Conservation (phyloP, 2,329 filamentous ascomycete genomes). For the Cercospora citrullina region DNA sequence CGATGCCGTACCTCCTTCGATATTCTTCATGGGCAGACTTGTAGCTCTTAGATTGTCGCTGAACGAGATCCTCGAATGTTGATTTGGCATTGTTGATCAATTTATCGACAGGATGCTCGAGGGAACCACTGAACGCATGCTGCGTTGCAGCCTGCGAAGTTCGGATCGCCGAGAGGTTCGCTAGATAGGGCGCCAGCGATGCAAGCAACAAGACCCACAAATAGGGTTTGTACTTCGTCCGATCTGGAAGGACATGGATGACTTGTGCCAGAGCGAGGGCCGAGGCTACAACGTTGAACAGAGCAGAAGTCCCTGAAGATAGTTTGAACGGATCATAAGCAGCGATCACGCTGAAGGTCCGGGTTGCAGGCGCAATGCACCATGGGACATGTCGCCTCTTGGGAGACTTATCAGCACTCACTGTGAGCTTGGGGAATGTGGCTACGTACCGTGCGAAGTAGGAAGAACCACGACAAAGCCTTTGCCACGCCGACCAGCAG, state of each 20-base stretch:
- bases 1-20: conserved; percentile 43
- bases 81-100: background rate
- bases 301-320: background rate
- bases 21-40: conserved; percentile 34
- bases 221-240: background rate
- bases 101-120: background rate
- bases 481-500: background rate
- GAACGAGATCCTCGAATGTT: background rate
- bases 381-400: conserved; percentile 7
- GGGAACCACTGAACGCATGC: background rate
- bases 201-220: conserved; percentile 6
- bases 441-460: conserved; percentile 4
- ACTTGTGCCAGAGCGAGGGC: background rate
- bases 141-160: background rate
- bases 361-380: conserved; percentile 4
- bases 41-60: conserved; percentile 1
- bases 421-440: background rate
- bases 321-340: background rate
- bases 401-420: background rate
- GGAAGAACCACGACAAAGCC: conserved; percentile 1
- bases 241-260: conserved; percentile 2
- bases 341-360: background rate
- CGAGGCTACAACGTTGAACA: conserved; percentile 1
- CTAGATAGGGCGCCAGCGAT: conserved; percentile 23
- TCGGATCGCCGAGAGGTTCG: background rate